phyloP scores from a whole-genome alignment of 1,139 yeast genomes.

The Debaryomyces subglobosus region DNA sequence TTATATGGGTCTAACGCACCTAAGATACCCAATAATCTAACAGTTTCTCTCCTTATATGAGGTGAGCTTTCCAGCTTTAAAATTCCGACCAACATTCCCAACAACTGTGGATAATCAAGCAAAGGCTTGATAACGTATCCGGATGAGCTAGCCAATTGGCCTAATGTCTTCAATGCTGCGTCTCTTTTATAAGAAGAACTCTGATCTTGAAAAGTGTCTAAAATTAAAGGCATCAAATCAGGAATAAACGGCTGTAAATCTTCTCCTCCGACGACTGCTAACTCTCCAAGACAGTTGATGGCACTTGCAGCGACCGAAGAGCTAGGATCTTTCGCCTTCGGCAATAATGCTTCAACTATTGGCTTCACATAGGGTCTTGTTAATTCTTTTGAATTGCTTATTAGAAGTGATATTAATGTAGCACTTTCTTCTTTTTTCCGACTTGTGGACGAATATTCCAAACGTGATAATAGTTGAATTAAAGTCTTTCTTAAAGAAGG shows the following conservation, averaged over 20 bases:
- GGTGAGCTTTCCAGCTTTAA: constrained; percentile 79
- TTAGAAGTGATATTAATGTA: constrained; percentile 68
- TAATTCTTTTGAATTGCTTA: constrained; percentile 75
- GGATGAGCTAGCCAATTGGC: constrained; percentile 86
- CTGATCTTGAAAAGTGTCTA: constrained; percentile 90
- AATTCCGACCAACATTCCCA: constrained; percentile 80
- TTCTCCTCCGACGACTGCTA: constrained; percentile 87
- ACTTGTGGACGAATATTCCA: constrained; percentile 77
- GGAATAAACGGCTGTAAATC: constrained; percentile 74
- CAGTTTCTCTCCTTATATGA: constrained; percentile 80
- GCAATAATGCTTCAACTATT: constrained; percentile 78
- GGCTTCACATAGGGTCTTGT: constrained; percentile 91
- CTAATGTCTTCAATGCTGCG: constrained; percentile 85
- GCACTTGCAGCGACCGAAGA: constrained; percentile 87
- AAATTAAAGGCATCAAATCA: constrained; percentile 81
- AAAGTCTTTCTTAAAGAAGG: constrained; percentile 88
- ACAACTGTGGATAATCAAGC: constrained; percentile 84
- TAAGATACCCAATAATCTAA: constrained; percentile 82
- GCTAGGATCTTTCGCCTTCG: constrained; percentile 71
- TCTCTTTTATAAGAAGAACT: constrained; percentile 84
- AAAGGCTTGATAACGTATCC: constrained; percentile 96
- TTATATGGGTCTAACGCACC: constrained; percentile 98
- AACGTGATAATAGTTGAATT: constrained; percentile 80
- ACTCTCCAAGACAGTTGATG: constrained; percentile 85
- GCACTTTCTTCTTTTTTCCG: constrained; percentile 90